Conservation (phyloP, 345 rosid genomes). For the Nephelium lappaceum region DNA sequence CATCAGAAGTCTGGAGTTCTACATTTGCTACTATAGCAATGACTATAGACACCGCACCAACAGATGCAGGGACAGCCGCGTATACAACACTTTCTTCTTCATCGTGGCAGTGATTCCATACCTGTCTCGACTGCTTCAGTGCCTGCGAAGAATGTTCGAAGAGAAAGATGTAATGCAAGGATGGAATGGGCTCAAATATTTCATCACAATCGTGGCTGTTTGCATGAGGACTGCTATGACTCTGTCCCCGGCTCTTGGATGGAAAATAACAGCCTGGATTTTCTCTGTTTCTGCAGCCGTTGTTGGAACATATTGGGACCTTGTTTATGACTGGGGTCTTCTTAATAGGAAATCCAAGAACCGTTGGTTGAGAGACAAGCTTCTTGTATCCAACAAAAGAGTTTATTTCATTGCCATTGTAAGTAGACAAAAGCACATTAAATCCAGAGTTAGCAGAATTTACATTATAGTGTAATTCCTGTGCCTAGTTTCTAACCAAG, state of each 20-base stretch:
- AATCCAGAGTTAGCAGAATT: background rate
- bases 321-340: conserved; percentile 74
- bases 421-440: conserved; percentile 8
- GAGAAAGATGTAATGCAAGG: conserved; percentile 61
- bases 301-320: conserved; percentile 66
- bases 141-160: conserved; percentile 61
- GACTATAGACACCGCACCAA: conserved; percentile 45
- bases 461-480: background rate
- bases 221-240: conserved; percentile 57
- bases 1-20: conserved; percentile 70
- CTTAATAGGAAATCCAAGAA: conserved; percentile 55
- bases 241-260: conserved; percentile 31
- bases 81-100: conserved; percentile 50
- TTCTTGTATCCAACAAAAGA: conserved; percentile 48
- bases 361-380: conserved; percentile 68
- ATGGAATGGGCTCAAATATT: conserved; percentile 60
- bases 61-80: conserved; percentile 36
- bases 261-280: conserved; percentile 48
- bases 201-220: conserved; percentile 56
- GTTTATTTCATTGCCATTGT: conserved; percentile 65
- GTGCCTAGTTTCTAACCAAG: background rate
- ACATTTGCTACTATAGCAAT: conserved; percentile 70
- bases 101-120: conserved; percentile 64
- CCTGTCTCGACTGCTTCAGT: conserved; percentile 64
- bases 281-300: conserved; percentile 55